phyloP scores from a whole-genome alignment of 345 rosid species.

The Iberis pinnata region DNA sequence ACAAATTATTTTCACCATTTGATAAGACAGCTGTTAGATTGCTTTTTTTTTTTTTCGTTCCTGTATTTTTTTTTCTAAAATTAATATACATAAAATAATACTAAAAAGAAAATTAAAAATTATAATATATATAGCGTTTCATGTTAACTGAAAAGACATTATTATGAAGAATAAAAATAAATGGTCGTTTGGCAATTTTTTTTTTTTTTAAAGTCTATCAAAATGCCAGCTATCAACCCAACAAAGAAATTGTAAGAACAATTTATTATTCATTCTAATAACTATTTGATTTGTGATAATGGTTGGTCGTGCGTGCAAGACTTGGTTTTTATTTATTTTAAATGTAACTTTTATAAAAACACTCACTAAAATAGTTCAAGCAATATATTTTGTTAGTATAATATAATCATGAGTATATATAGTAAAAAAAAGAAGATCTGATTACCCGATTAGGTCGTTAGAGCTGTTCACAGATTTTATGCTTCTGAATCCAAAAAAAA shows the following conservation, averaged over 20 bases:
- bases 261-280: neutral
- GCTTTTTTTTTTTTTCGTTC: neutral
- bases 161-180: neutral
- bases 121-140: neutral
- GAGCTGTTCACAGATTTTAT: constrained; percentile 28
- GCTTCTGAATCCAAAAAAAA: constrained; percentile 15
- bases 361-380: constrained; percentile 16
- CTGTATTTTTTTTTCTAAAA: neutral
- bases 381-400: constrained; percentile 14
- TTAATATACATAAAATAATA: neutral
- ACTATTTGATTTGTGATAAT: constrained; percentile 17
- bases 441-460: constrained; percentile 20
- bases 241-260: constrained; percentile 18
- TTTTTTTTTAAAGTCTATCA: neutral
- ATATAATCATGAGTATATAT: neutral
- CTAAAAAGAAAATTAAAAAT: too few relatives aligned
- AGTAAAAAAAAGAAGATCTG: constrained; percentile 17
- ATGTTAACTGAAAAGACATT: constrained; percentile 28
- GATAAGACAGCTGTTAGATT: constrained; percentile 9
- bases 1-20: neutral
- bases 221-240: constrained; percentile 33
- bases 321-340: constrained; percentile 16
- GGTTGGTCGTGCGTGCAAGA: constrained; percentile 36
- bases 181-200: constrained; percentile 13
- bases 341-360: neutral